These are phyloP conservation scores for Laburnicola sp. DNA, from an alignment of 2,329 filamentous ascomycete species.

Conservation along the genomic window DNA sequence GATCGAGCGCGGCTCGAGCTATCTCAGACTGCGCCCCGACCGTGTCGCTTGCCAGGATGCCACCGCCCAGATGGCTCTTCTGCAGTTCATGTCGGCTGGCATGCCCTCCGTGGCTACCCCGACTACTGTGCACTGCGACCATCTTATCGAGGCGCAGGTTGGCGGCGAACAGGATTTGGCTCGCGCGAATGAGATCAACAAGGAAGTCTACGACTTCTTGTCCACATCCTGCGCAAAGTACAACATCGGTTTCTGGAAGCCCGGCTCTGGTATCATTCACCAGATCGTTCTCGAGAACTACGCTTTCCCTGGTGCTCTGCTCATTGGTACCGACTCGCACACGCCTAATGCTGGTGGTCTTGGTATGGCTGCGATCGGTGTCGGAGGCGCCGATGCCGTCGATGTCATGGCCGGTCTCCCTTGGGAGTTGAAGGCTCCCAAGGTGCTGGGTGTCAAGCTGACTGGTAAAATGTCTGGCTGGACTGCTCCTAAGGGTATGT, in stretches of 20 bases:
- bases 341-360: conserved; percentile 97
- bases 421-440: conserved; percentile 98
- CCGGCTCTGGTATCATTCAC: conserved; percentile 98
- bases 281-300: conserved; percentile 99
- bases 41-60: conserved; percentile 99
- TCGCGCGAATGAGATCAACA: conserved; percentile 90
- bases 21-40: conserved; percentile 95
- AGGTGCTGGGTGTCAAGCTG: conserved; percentile 94
- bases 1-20: conserved; percentile 92
- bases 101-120: conserved; percentile 95
- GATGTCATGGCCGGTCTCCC: conserved; percentile 97
- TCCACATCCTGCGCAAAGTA: conserved; percentile 94
- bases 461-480: conserved; percentile 88
- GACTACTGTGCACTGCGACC: conserved; percentile 95
- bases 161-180: conserved; percentile 93
- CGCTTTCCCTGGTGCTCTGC: conserved; percentile 95
- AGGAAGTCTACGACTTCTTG: conserved; percentile 99
- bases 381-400: conserved; percentile 96
- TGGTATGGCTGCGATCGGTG: conserved; percentile 92
- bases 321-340: conserved; percentile 98
- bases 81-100: conserved; percentile 99
- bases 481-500: conserved; percentile 86
- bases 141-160: conserved; percentile 96
- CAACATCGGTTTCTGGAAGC: conserved; percentile 99
- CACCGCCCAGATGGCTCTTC: conserved; percentile 98